A percentile compares a stretch with the other conserved stretches of the same genome.
Conservation (phyloP, 176 grass and related monocot species). For the Avena atlantica region DNA sequence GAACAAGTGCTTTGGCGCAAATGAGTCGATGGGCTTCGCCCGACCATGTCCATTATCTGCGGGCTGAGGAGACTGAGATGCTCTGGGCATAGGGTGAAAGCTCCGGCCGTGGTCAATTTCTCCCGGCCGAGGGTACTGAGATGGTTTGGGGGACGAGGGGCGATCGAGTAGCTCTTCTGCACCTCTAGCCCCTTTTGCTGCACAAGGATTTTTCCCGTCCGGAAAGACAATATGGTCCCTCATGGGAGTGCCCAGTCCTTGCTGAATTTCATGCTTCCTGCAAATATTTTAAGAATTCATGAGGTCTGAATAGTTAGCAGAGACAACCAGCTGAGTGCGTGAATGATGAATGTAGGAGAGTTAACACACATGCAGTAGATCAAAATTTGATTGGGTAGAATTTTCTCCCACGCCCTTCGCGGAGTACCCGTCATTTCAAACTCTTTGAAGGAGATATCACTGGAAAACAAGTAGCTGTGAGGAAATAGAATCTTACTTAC, state of each 20-base stretch:
- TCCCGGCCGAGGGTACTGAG: background rate
- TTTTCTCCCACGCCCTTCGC: slow-evolving; percentile 72
- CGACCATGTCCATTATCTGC: background rate
- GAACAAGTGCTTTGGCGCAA: slow-evolving; percentile 45
- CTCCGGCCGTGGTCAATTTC: background rate
- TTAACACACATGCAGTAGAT: slow-evolving; percentile 83
- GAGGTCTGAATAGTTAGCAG: background rate
- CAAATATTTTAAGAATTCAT: slow-evolving; percentile 29
- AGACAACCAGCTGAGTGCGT: background rate
- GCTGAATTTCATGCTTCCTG: slow-evolving; percentile 74
- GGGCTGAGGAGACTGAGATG: background rate
- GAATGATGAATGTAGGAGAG: background rate
- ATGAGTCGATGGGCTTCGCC: slow-evolving; percentile 29
- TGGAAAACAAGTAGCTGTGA: slow-evolving; percentile 38
- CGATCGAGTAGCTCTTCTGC: background rate
- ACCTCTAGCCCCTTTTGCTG: slow-evolving; percentile 6
- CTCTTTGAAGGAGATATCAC: slow-evolving; percentile 56
- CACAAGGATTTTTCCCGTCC: background rate
- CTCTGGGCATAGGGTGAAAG: background rate
- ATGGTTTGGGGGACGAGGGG: background rate
- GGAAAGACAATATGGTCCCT: slow-evolving; percentile 74
- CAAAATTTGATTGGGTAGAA: slow-evolving; percentile 62
- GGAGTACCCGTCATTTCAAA: background rate
- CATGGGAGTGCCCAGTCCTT: slow-evolving; percentile 49
- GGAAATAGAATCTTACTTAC: background rate